These are phyloP conservation scores for Aaosphaeria pasadenensis DNA, from an alignment of 2,329 filamentous ascomycete species.

Conservation along the genomic window DNA sequence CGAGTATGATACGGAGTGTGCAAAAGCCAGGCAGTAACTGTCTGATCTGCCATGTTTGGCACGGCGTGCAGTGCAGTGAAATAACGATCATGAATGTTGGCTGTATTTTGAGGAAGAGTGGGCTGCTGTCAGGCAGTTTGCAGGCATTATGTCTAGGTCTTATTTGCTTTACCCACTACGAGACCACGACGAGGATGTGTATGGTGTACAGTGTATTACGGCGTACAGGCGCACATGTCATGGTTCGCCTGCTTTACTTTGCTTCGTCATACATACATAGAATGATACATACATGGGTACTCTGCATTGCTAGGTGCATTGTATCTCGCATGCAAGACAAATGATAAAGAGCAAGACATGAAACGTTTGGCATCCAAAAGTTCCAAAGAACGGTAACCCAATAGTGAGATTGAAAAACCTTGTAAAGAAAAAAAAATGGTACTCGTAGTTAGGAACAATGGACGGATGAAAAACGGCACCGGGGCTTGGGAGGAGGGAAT, in stretches of 20 bases:
- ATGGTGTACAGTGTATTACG: not conserved
- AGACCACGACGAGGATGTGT: not conserved
- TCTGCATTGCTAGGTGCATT: not conserved
- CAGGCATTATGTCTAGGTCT: not conserved
- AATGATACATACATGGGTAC: not conserved
- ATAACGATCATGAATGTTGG: too few species aligned
- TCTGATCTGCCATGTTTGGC: not conserved
- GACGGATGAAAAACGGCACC: too few species aligned
- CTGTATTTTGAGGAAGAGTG: too few species aligned
- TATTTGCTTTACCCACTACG: not conserved
- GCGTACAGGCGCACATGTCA: not conserved
- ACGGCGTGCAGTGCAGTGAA: not conserved
- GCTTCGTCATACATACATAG: not conserved
- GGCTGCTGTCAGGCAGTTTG: too few species aligned
- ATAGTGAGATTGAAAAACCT: not conserved
- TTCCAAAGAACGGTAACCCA: not conserved
- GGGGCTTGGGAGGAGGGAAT: too few species aligned
- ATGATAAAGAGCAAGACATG: not conserved
- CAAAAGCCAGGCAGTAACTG: not conserved
- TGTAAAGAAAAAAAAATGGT: too few species aligned
- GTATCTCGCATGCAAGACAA: not conserved
- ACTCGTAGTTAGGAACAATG: too few species aligned
- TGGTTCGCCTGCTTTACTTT: not conserved
- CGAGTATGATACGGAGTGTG: not conserved
- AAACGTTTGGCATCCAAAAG: not conserved